Conservation (phyloP, 2,329 filamentous ascomycete species). For the Alternaria panax region DNA sequence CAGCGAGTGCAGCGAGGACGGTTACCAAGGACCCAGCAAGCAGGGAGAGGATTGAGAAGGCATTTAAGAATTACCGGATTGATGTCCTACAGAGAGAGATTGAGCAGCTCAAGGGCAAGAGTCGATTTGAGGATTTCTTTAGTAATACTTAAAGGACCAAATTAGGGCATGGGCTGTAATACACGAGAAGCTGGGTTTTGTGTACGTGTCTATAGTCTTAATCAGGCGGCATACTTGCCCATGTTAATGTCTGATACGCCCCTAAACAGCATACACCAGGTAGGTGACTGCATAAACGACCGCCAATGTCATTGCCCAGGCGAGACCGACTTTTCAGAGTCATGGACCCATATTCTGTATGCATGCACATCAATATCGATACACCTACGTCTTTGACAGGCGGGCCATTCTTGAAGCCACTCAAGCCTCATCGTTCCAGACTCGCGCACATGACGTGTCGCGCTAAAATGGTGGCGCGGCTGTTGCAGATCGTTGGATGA, state of each 20-base stretch:
- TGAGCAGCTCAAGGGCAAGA: constrained; percentile 60
- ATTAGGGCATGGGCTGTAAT: background rate
- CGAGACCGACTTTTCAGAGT: background rate
- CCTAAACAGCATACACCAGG: background rate
- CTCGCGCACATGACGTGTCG: constrained; percentile 13
- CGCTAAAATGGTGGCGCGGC: constrained; percentile 18
- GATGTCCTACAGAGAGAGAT: constrained; percentile 70
- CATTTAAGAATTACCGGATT: constrained; percentile 68
- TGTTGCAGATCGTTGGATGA: constrained; percentile 25
- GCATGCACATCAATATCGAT: background rate
- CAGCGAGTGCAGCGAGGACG: constrained; percentile 60
- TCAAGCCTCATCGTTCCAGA: constrained; percentile 7
- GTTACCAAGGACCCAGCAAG: constrained; percentile 64
- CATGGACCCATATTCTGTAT: background rate
- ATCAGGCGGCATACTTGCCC: background rate
- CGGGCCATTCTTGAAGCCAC: background rate
- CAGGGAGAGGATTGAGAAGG: constrained; percentile 65
- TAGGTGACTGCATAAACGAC: background rate
- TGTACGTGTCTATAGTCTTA: background rate
- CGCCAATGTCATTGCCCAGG: background rate
- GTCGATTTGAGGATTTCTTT: constrained; percentile 41
- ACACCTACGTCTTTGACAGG: background rate
- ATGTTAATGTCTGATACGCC: background rate
- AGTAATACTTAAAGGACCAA: constrained; percentile 1
- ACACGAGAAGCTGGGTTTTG: background rate